phyloP scores from a whole-genome alignment of 768 basidiomycete species.

The Amanita muscaria region DNA sequence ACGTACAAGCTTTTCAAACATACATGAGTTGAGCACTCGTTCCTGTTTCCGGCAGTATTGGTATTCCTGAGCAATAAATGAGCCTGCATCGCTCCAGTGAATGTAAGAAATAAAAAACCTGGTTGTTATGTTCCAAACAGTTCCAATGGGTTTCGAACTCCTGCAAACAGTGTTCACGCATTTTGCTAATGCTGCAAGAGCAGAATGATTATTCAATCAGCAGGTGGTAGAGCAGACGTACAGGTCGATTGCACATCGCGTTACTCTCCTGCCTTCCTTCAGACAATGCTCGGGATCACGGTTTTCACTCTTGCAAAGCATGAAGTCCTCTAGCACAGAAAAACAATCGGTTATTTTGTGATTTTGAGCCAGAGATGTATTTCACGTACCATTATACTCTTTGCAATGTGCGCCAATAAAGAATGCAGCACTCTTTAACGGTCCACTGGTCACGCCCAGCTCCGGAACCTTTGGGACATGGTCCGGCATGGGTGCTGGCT shows the following conservation, averaged over 20 bases:
- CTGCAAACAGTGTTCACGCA: conserved; percentile 82
- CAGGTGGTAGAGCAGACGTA: conserved; percentile 28
- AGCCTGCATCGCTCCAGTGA: too few species aligned
- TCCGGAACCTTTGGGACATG: conserved; percentile 74
- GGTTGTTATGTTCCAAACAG: conserved; percentile 91
- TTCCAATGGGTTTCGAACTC: conserved; percentile 92
- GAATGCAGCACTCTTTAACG: conserved; percentile 93
- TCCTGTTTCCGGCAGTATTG: conserved; percentile 86
- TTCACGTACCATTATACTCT: conserved; percentile 81
- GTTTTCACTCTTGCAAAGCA: conserved; percentile 95
- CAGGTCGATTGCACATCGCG: conserved; percentile 92
- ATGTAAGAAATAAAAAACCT: too few species aligned
- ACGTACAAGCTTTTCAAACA: conserved; percentile 92
- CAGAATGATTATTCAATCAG: neutral
- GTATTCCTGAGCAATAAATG: conserved; percentile 53
- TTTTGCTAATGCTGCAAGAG: conserved; percentile 69
- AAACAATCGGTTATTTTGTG: neutral
- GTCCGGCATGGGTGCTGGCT: conserved; percentile 58
- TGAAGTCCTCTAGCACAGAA: conserved; percentile 33
- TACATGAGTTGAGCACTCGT: conserved; percentile 81
- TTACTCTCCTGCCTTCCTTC: conserved; percentile 92
- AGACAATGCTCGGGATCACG: conserved; percentile 88
- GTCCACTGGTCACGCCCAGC: conserved; percentile 83
- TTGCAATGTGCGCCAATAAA: conserved; percentile 95
- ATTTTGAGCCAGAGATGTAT: neutral